Percentiles rank a stretch among this genome's conserved stretches.
Evolutionary conservation across 345 rosid genomes (phyloP).

Genomic region (Physaria fendleri): DNA sequence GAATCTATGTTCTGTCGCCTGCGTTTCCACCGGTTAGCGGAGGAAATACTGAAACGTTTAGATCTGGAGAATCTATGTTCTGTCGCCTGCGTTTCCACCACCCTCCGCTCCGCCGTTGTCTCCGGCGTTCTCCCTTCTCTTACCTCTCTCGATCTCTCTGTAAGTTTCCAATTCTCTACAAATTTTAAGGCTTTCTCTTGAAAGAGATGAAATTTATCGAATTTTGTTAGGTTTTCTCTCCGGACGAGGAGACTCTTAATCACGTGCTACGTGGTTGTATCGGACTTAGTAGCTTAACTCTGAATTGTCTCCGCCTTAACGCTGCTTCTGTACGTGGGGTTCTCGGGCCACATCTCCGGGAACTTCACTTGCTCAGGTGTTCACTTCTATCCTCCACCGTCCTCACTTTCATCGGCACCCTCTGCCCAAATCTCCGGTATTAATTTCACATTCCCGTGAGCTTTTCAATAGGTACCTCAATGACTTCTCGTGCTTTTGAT

Average conservation of each 20-base stretch:
- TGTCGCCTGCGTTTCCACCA: constrained; percentile 43
- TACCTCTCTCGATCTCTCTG: constrained; percentile 41
- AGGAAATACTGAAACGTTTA: constrained; percentile 42
- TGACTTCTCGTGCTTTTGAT: not conserved
- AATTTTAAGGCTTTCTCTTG: too few relatives aligned
- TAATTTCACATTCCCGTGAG: not conserved
- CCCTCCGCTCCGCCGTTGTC: constrained; percentile 40
- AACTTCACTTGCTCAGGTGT: constrained; percentile 45
- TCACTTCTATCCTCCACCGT: constrained; percentile 29
- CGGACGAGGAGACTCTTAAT: constrained; percentile 35
- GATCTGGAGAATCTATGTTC: constrained; percentile 48
- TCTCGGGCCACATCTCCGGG: constrained; percentile 31
- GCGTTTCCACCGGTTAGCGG: constrained; percentile 38
- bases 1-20: constrained; percentile 43
- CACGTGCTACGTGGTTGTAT: constrained; percentile 31
- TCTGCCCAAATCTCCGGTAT: constrained; percentile 56
- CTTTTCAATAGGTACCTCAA: not conserved
- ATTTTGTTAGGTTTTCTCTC: constrained; percentile 32
- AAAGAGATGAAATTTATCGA: not conserved
- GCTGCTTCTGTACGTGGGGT: constrained; percentile 25
- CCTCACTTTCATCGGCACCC: constrained; percentile 34
- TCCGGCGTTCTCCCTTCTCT: constrained; percentile 37
- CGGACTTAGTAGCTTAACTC: constrained; percentile 27
- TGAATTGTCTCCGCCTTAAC: constrained; percentile 50
- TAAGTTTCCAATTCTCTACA: constrained; percentile 1